Conservation (phyloP, 129 eudicot genomes). For the Solidago caesia region DNA sequence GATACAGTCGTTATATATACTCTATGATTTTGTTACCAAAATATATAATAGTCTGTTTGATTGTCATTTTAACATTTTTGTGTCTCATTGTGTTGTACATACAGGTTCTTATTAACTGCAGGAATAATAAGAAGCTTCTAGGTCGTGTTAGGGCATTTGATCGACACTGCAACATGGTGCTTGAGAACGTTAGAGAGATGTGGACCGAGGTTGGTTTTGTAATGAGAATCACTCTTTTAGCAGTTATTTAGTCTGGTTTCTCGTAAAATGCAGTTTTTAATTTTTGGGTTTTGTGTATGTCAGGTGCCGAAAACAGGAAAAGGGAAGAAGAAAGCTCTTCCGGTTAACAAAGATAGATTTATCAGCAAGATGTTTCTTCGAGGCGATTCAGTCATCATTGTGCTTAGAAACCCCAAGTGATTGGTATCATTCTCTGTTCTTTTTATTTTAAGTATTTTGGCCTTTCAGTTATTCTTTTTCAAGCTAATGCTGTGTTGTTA, state of each 20-base stretch:
- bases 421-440: constrained; percentile 27
- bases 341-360: constrained; percentile 89
- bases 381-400: constrained; percentile 94
- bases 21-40: too few species aligned
- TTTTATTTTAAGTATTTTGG: neutral
- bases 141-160: constrained; percentile 98
- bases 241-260: neutral
- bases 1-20: neutral
- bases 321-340: constrained; percentile 94
- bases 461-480: neutral
- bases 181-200: constrained; percentile 97
- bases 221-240: neutral
- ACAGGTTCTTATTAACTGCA: constrained; percentile 83
- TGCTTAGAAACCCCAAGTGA: constrained; percentile 90
- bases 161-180: constrained; percentile 96
- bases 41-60: too few species aligned
- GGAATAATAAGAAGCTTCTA: constrained; percentile 83
- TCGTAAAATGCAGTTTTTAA: neutral
- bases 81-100: constrained; percentile 1
- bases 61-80: neutral
- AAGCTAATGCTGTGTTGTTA: neutral
- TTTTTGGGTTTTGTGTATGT: neutral
- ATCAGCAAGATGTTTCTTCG: constrained; percentile 97
- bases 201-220: constrained; percentile 86
- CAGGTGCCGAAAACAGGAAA: constrained; percentile 96